These are phyloP conservation scores for Irpex sp. DNA, from an alignment of 1,284 basidiomycete genomes.

Conservation along the genomic window DNA sequence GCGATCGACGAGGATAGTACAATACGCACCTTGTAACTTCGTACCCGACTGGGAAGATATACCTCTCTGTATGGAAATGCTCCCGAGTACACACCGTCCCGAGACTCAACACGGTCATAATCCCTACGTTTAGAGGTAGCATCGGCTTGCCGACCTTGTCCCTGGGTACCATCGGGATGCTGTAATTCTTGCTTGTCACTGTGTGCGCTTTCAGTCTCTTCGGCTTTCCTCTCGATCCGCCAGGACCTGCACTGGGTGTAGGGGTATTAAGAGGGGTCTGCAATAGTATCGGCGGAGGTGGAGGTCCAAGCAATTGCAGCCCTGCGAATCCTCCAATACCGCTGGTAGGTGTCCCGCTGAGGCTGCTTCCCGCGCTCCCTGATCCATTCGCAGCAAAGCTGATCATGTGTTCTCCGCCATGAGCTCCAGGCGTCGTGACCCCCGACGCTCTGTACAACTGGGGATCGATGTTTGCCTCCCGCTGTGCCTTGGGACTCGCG, in stretches of 20 bases:
- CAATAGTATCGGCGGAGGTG: slow-evolving; percentile 22
- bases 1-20: slow-evolving; percentile 6
- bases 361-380: neutral
- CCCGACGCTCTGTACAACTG: neutral
- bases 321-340: neutral
- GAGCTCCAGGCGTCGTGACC: neutral
- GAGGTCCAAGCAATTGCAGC: neutral
- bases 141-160: slow-evolving; percentile 64
- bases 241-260: slow-evolving; percentile 35
- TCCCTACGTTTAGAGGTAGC: slow-evolving; percentile 73
- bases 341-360: neutral
- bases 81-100: slow-evolving; percentile 75
- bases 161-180: slow-evolving; percentile 71
- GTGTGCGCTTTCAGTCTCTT: slow-evolving; percentile 77
- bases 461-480: neutral
- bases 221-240: slow-evolving; percentile 46
- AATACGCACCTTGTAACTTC: slow-evolving; percentile 65
- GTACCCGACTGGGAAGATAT: slow-evolving; percentile 82
- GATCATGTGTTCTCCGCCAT: neutral
- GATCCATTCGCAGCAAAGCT: neutral
- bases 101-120: slow-evolving; percentile 72
- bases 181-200: slow-evolving; percentile 67
- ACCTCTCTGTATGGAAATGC: slow-evolving; percentile 79
- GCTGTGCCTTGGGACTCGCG: neutral
- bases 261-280: slow-evolving; percentile 25